phyloP scores from a whole-genome alignment of 192 early-diverging fungal species.

The Helicostylum pulchrum region DNA sequence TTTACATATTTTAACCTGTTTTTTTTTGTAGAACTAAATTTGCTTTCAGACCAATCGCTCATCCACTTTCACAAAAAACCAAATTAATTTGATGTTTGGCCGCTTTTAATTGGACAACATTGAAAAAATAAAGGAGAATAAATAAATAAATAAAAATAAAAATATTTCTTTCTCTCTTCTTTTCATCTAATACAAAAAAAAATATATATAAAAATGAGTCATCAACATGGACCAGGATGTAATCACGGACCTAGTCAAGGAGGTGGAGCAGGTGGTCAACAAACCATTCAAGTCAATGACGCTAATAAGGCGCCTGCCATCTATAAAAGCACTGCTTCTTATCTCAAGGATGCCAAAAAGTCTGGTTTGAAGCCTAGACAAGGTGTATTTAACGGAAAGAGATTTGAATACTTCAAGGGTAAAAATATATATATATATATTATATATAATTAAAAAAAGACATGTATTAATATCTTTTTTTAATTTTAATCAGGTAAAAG shows the following conservation, averaged over 20 bases:
- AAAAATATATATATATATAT: slow-evolving; percentile 4
- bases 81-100: slow-evolving; percentile 6
- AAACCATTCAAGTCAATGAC: slow-evolving; percentile 23
- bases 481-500: slow-evolving; percentile 25
- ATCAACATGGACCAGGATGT: slow-evolving; percentile 28
- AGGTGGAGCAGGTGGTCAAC: not conserved
- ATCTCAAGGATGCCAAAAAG: slow-evolving; percentile 64
- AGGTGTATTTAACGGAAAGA: slow-evolving; percentile 84
- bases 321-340: slow-evolving; percentile 57
- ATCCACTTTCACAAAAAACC: not conserved
- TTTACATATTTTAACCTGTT: not conserved
- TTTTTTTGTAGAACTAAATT: slow-evolving; percentile 59
- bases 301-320: slow-evolving; percentile 32
- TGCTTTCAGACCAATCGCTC: slow-evolving; percentile 50
- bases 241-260: slow-evolving; percentile 13
- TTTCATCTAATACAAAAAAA: not conserved
- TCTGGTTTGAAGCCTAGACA: slow-evolving; percentile 76
- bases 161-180: not conserved
- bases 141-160: not conserved
- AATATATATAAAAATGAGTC: slow-evolving; percentile 14
- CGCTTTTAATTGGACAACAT: slow-evolving; percentile 12
- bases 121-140: not conserved
- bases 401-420: slow-evolving; percentile 95
- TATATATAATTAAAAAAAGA: not conserved
- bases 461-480: not conserved